Evolutionary conservation across 345 rosid genomes (phyloP).

Genomic region (Toxicodendron radicans): DNA sequence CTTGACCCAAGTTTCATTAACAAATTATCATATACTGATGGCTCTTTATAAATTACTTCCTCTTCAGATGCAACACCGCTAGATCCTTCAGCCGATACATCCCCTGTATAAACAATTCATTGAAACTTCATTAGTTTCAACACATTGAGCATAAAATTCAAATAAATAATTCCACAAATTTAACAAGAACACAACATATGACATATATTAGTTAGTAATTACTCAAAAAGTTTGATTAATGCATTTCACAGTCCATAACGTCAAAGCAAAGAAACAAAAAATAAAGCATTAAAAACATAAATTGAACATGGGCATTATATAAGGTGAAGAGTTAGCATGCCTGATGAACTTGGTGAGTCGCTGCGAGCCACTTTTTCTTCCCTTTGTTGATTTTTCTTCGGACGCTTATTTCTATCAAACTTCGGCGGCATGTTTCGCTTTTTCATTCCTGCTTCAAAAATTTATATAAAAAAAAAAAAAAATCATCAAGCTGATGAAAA

Average conservation of each 20-base stretch:
- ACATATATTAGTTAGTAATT: background rate
- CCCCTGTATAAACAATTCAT: slow-evolving; percentile 26
- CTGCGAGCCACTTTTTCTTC: slow-evolving; percentile 28
- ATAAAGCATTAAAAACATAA: background rate
- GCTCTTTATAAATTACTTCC: slow-evolving; percentile 37
- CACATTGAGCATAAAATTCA: background rate
- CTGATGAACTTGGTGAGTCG: slow-evolving; percentile 35
- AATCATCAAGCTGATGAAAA: background rate
- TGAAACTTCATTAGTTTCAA: slow-evolving; percentile 10
- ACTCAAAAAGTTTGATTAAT: background rate
- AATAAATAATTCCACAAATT: background rate
- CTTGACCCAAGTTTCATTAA: slow-evolving; percentile 49
- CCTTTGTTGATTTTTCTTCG: slow-evolving; percentile 31
- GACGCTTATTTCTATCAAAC: slow-evolving; percentile 24
- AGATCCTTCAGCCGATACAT: slow-evolving; percentile 30
- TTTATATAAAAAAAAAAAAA: too few relatives aligned
- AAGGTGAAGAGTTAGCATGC: slow-evolving; percentile 22
- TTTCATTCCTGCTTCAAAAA: slow-evolving; percentile 33
- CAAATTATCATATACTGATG: slow-evolving; percentile 47
- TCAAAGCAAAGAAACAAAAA: background rate
- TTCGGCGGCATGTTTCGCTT: slow-evolving; percentile 32
- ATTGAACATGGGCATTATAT: background rate
- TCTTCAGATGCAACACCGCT: slow-evolving; percentile 29
- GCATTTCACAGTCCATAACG: background rate
- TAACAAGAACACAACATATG: background rate